Conservation (phyloP, 139 green algal species). For the Closterium sp. region DNA sequence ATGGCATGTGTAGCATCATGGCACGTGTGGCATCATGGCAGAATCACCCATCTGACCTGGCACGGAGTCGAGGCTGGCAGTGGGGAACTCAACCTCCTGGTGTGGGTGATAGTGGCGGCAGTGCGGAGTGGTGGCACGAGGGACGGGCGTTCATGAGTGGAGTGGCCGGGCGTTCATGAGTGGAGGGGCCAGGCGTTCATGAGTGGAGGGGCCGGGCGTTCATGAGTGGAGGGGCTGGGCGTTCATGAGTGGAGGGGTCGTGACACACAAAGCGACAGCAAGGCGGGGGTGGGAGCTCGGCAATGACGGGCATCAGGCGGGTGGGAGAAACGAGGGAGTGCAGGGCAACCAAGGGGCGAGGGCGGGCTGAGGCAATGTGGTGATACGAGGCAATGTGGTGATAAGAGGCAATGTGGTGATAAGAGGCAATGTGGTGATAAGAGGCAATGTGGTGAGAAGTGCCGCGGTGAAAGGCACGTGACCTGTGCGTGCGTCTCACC, state of each 20-base stretch:
- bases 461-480: neutral
- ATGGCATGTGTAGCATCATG: neutral
- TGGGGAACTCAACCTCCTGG: slow-evolving; percentile 53
- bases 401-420: neutral
- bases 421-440: neutral
- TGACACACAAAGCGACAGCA: too few species aligned
- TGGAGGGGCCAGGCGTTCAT: too few species aligned
- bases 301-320: too few species aligned
- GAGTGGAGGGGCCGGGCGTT: too few species aligned
- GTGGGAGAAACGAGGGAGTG: too few species aligned
- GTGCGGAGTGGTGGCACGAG: too few species aligned
- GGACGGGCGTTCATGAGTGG: too few species aligned
- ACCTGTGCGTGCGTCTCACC: neutral
- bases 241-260: too few species aligned
- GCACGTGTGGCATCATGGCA: neutral
- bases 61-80: slow-evolving; percentile 45
- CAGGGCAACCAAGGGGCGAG: too few species aligned
- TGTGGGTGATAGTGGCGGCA: neutral
- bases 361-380: neutral
- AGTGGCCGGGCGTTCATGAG: too few species aligned
- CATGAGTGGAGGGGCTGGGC: too few species aligned
- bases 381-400: neutral
- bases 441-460: neutral
- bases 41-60: neutral
- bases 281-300: too few species aligned